A percentile compares a stretch with the other conserved stretches of the same genome.
These are phyloP conservation scores for Blastobotrys apis DNA, from an alignment of 1,139 yeast genomes.

Conservation along the genomic window DNA sequence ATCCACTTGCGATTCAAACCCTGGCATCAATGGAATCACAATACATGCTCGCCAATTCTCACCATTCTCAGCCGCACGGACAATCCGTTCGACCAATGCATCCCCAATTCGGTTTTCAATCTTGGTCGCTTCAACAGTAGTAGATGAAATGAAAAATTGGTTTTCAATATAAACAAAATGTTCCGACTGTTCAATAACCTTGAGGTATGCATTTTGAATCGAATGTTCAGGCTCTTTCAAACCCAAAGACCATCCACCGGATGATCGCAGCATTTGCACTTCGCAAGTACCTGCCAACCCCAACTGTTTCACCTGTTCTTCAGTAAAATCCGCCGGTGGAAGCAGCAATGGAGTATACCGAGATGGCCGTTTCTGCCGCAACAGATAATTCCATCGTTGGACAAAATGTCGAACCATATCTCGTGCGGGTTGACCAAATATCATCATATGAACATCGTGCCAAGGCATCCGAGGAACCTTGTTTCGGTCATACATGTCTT, in stretches of 20 bases:
- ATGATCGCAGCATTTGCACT: slow-evolving; percentile 80
- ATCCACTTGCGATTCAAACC: slow-evolving; percentile 91
- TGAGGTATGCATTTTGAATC: slow-evolving; percentile 88
- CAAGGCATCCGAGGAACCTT: slow-evolving; percentile 94
- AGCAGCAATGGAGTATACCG: slow-evolving; percentile 85
- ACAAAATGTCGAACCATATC: slow-evolving; percentile 92
- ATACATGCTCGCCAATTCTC: slow-evolving; percentile 86
- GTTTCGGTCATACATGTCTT: slow-evolving; percentile 84
- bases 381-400: slow-evolving; percentile 93
- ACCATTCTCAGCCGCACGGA: slow-evolving; percentile 74
- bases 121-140: slow-evolving; percentile 78
- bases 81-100: slow-evolving; percentile 91
- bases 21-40: slow-evolving; percentile 95
- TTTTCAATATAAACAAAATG: slow-evolving; percentile 94
- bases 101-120: slow-evolving; percentile 91
- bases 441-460: slow-evolving; percentile 98
- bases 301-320: slow-evolving; percentile 58
- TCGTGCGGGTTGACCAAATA: slow-evolving; percentile 93
- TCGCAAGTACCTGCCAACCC: slow-evolving; percentile 86
- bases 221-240: slow-evolving; percentile 79
- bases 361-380: slow-evolving; percentile 92
- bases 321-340: slow-evolving; percentile 86
- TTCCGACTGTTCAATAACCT: slow-evolving; percentile 83
- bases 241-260: slow-evolving; percentile 93
- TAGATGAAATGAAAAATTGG: slow-evolving; percentile 87